Evolutionary conservation across 2,329 filamentous ascomycete genomes (phyloP), one percentile per base, ranked within the genome.

Genomic region (Sporothrix pallida): DNA sequence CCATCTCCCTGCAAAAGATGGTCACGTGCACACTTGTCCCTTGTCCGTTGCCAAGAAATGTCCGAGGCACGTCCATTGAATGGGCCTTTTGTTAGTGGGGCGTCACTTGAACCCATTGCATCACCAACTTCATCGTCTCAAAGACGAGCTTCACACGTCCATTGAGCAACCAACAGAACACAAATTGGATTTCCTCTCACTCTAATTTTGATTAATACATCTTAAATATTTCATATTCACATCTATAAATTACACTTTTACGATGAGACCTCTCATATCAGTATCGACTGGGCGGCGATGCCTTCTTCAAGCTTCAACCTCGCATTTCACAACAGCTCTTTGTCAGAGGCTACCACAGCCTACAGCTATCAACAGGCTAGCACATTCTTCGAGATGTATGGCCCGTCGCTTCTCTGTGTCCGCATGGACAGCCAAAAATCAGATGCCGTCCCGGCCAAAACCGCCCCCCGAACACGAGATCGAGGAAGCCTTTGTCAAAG

Each of bases 401-500:
- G 13, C 15, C 5, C 60, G 62, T 5, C 6, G 10, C 62, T 67
- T 67, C 10, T 67, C 62, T 5, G 42, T 26, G 10, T 48, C 42
- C 0, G 23, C 31, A 26, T n/a, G n/a, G 44, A n/a, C 31, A 37
- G 4, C 9, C 37, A 20, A 68, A 50, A 10, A 50, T n/a, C 65
- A 60, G 72, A 85, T 97, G 79, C 95, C 95, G 0, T 91, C 94
- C 6, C 90, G 94, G 3, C 91, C 92, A 15, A 88, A 86, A 75
- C 87, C 90, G 13, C 89, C 96, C 23, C 87, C 90, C 13, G 94
- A 97, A 77, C 84, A 87, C 20, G 94, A 98, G 71, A 90, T 98
- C 77, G 90, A 91, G 73, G 93, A 98, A 79, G 88, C 87, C 58
- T 98, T 97, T 83, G 87, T 99, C 75, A 97, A 96, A 81, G 96